Conservation (phyloP, 345 rosid genomes). For the Nasturtium officinale region DNA sequence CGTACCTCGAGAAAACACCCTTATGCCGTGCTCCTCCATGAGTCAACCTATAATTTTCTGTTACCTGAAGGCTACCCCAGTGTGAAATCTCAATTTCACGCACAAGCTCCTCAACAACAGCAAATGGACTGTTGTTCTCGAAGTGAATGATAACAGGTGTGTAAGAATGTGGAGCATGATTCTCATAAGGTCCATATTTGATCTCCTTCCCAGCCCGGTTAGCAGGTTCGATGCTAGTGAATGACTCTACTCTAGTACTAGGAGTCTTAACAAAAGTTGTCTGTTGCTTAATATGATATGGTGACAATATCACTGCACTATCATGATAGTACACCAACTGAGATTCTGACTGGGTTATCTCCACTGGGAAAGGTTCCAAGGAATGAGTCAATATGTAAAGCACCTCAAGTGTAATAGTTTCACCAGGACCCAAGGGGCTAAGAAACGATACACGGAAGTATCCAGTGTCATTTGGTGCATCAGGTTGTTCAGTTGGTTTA, state of each 20-base stretch:
- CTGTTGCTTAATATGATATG: constrained; percentile 79
- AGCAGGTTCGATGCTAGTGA: constrained; percentile 82
- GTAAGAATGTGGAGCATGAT: constrained; percentile 67
- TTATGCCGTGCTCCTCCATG: constrained; percentile 96
- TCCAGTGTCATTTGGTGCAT: constrained; percentile 72
- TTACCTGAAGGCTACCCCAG: constrained; percentile 95
- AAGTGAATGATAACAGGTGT: constrained; percentile 80
- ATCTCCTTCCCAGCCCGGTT: constrained; percentile 72
- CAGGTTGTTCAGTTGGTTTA: constrained; percentile 65
- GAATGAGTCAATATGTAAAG: constrained; percentile 78
- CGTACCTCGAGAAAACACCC: constrained; percentile 92
- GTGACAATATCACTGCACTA: constrained; percentile 75
- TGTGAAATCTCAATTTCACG: constrained; percentile 96
- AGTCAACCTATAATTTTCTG: constrained; percentile 80
- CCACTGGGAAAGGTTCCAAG: constrained; percentile 88
- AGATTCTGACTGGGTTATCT: constrained; percentile 90
- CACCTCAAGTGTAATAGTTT: constrained; percentile 76
- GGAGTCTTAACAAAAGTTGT: constrained; percentile 79
- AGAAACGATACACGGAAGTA: constrained; percentile 57
- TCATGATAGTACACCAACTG: constrained; percentile 88
- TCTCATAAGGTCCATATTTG: constrained; percentile 91
- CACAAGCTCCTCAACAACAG: constrained; percentile 96
- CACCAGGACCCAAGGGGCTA: constrained; percentile 64
- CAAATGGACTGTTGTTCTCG: constrained; percentile 94
- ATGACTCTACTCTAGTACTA: constrained; percentile 81